Base-by-base conservation (phyloP, 257 asterid genomes). In the Solanum appendiculatum region DNA sequence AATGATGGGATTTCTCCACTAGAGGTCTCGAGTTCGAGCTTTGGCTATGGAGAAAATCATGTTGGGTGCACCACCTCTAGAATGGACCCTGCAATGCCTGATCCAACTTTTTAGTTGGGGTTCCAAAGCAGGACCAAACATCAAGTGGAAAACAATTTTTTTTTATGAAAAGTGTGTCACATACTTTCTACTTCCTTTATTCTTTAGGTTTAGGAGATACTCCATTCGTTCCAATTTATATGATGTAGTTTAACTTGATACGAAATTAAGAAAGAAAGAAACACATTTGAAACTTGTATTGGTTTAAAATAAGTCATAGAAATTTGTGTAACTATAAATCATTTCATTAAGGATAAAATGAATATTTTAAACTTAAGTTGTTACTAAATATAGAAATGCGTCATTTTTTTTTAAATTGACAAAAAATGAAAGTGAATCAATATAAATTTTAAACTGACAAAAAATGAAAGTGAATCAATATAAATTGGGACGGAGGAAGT, bases 61-160 rank as follows among this genome's bases (percentile, higher is more conserved):
- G 1, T 51, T 51, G 1, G 9, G 0, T 51, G 10, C 0, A 0
- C 18, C 18, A 18, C 0, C 9, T 51, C 0, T 2, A 51, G 0
- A 51, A 51, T 18, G n/a, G 0, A 0, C n/a, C 1, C 0, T 51
- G n/a, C 60, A 51, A 51, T 51, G 60, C 1, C 1, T 6, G 60
- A 51, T 51, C n/a, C n/a, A 51, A 51, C n/a, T 18, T 51, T 51
- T 51, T 51, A 18, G n/a, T 51, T 18, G 60, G n/a, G 60, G 0
- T 18, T 51, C n/a, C 23, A 18, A 51, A 16, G n/a, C 4, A 51
- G 10, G 0, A 51, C n/a, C n/a, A 51, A 9, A 6, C 60, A 18
- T 1, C 9, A 18, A 9, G 60, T 51, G 60, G 60, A 51, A 18
- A 51, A 18, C 0, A 51, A 1, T 6, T 16, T 6, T 51, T 0